phyloP scores from a whole-genome alignment of 2,329 filamentous ascomycete species.

The Aspergillus versicolor region DNA sequence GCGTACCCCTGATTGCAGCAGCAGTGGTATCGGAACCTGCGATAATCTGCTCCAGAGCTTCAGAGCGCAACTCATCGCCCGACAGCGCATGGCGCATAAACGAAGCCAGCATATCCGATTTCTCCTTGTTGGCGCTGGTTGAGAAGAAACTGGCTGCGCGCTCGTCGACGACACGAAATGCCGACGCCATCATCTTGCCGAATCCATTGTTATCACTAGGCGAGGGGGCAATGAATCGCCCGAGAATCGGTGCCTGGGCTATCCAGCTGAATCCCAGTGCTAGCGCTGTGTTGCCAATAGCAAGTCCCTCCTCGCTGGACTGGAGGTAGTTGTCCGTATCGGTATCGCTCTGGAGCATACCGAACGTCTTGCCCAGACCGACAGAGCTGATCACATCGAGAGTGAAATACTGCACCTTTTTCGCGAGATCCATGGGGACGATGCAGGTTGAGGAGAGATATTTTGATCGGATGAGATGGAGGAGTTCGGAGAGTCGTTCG shows the following conservation, averaged over 20 bases:
- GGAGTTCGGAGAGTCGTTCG: too few species aligned
- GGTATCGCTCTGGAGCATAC: not conserved
- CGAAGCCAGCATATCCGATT: not conserved
- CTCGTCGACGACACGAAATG: not conserved
- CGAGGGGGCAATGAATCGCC: not conserved
- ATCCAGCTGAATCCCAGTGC: not conserved
- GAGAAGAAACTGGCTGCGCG: not conserved
- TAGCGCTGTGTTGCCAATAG: not conserved
- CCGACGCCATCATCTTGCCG: not conserved
- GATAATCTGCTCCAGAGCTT: not conserved
- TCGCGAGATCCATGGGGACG: not conserved
- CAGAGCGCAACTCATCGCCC: not conserved
- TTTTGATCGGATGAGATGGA: too few species aligned
- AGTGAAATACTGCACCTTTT: not conserved
- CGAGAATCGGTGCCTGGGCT: not conserved
- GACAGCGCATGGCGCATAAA: not conserved
- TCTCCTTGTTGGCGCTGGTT: not conserved
- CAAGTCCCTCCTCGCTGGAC: not conserved
- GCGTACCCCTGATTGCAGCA: too few species aligned
- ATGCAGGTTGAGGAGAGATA: too few species aligned
- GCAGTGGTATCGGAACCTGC: not conserved
- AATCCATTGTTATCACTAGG: not conserved
- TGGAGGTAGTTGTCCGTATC: not conserved
- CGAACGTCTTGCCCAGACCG: not conserved
- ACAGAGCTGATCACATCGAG: not conserved